These are phyloP conservation scores for Penicillium sp. DNA, from an alignment of 2,329 filamentous ascomycete genomes.

Conservation along the genomic window DNA sequence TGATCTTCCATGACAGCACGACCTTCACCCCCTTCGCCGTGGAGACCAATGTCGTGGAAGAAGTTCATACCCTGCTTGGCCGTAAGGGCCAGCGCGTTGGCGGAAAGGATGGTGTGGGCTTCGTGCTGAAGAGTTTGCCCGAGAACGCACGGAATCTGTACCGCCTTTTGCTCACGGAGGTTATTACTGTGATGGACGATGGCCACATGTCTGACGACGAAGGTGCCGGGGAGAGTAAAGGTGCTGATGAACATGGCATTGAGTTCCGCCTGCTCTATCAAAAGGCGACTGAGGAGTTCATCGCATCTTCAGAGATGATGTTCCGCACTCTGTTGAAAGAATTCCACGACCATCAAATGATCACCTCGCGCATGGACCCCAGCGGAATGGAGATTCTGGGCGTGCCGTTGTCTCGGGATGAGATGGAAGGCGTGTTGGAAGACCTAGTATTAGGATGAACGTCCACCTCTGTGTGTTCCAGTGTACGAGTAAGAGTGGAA, in stretches of 20 bases:
- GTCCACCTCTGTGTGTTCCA: constrained; percentile 3
- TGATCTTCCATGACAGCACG: constrained; percentile 92
- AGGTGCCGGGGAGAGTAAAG: constrained; percentile 41
- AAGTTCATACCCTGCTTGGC: constrained; percentile 85
- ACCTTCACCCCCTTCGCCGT: constrained; percentile 78
- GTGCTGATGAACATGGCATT: constrained; percentile 64
- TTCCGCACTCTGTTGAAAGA: constrained; percentile 95
- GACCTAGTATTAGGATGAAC: constrained; percentile 60
- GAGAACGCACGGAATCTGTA: constrained; percentile 92
- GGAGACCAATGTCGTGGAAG: constrained; percentile 85
- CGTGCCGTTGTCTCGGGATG: constrained; percentile 84
- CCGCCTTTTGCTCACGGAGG: constrained; percentile 80
- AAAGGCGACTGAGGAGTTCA: constrained; percentile 95
- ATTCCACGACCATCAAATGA: constrained; percentile 98
- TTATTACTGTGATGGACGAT: constrained; percentile 71
- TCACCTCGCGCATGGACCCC: constrained; percentile 84
- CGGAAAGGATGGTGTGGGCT: constrained; percentile 88
- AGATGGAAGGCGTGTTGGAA: constrained; percentile 86
- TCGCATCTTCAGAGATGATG: constrained; percentile 94
- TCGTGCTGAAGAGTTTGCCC: constrained; percentile 86
- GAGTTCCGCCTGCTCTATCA: constrained; percentile 93
- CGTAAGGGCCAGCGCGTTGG: constrained; percentile 79
- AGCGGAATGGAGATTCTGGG: constrained; percentile 84
- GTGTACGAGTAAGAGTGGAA: constrained; percentile 21
- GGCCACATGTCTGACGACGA: constrained; percentile 59